Conservation (phyloP, 352 stramenopile genomes). For the Pythium myriotylum region DNA sequence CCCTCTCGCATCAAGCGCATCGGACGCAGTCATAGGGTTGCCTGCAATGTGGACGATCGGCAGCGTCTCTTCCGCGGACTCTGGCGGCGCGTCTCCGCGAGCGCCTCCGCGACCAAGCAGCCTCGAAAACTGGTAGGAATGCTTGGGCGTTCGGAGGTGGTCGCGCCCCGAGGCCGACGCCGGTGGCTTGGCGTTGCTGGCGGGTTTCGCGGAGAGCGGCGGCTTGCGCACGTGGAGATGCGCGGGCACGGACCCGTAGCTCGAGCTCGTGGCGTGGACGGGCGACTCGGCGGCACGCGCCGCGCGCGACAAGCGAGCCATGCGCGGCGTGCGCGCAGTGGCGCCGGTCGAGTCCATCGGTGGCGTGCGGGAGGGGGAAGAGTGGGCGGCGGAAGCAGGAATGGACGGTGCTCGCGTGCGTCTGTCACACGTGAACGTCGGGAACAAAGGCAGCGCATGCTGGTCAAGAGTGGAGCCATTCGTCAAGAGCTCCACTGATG, state of each 20-base stretch:
- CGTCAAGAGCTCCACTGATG: slow-evolving; percentile 6
- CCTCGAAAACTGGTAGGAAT: slow-evolving; percentile 26
- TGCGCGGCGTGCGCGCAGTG: slow-evolving; percentile 69
- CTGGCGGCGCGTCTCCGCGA: slow-evolving; percentile 2
- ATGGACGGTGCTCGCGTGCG: neutral
- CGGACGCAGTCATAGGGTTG: neutral
- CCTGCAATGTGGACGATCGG: slow-evolving; percentile 27
- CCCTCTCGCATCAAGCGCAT: slow-evolving; percentile 3
- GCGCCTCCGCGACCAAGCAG: slow-evolving; percentile 6
- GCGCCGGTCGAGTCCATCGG: slow-evolving; percentile 85
- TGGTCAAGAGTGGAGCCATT: slow-evolving; percentile 27
- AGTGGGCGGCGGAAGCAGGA: neutral
- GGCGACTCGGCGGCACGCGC: slow-evolving; percentile 30
- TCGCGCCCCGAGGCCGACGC: slow-evolving; percentile 1
- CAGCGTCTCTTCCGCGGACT: slow-evolving; percentile 20
- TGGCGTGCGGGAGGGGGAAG: neutral
- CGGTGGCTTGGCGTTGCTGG: neutral
- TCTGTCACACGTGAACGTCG: slow-evolving; percentile 26
- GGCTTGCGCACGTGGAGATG: slow-evolving; percentile 19
- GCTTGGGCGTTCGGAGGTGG: slow-evolving; percentile 26
- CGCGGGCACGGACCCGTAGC: slow-evolving; percentile 26
- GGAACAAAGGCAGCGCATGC: slow-evolving; percentile 8
- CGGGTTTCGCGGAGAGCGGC: slow-evolving; percentile 17
- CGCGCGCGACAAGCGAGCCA: slow-evolving; percentile 15
- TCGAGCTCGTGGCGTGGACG: slow-evolving; percentile 35